Base-by-base conservation (phyloP, 495 filamentous ascomycete species). In the Hypoxylon lenormandii region DNA sequence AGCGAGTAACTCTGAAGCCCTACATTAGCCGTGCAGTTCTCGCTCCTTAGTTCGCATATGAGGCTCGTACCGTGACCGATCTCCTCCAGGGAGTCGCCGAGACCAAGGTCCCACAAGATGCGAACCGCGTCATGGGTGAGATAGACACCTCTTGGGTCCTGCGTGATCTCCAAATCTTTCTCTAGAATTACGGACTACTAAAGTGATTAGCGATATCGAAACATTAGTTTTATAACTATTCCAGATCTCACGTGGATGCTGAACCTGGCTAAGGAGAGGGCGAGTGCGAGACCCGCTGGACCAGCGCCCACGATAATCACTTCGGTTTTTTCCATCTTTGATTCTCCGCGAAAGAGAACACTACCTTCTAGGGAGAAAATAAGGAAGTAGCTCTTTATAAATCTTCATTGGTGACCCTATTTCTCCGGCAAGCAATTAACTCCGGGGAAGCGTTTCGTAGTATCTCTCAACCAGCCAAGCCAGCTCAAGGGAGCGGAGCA, bases 91-190 rank as follows among this genome's bases (percentile, higher is more conserved):
- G 72, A 58, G 1, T 79, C 70, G 18, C 82, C 81, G 12, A 85
- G 63, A 2, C 82, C 82, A 15, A 85, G 51, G 4, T 79, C 77
- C 61, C 82, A 80, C 1, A 83, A 53, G 2, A 81, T 71, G n/a
- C 83, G 75, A 49, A 85, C 79, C 0, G 80, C 82, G 69, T 87
- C 83, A 30, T 82, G 79, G 23, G 83, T 82, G 12, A 87, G 71
- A 13, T 78, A 81, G 40, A 87, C 82, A 0, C 83, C 84, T 18
- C 83, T 74, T 0, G 84, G 84, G 64, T 87, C 84, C 0, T 79
- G 79, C 0, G 76, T 81, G 23, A 86, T 84, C 0, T 73, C 78
- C 8, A 59, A 28, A 11, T 82, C 80, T 40, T 78, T 81, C 54
- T 86, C 81, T 0, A 86, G 62, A 0, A 85, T 64, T 3, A 77